Conservation (phyloP, 352 stramenopile genomes). For the Bremia lactucae region DNA sequence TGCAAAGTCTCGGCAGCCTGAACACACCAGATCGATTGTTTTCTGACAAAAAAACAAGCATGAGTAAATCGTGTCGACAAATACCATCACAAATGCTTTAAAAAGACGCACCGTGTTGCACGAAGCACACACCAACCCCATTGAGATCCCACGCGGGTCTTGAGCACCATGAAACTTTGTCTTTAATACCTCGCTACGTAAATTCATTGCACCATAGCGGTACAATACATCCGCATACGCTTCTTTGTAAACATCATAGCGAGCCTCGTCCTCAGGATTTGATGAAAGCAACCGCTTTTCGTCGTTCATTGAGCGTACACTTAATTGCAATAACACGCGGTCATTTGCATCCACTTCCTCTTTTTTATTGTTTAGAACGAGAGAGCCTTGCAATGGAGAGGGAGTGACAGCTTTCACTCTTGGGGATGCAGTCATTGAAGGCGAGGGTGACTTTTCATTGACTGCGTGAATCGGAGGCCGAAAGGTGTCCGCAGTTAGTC, state of each 20-base stretch:
- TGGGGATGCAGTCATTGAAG: constrained; percentile 21
- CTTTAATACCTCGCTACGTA: constrained; percentile 70
- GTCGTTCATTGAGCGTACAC: constrained; percentile 25
- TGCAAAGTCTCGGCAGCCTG: constrained; percentile 58
- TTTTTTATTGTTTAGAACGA: constrained; percentile 8
- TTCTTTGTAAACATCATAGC: constrained; percentile 76
- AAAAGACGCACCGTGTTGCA: constrained; percentile 43
- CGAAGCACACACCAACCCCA: constrained; percentile 52
- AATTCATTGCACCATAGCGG: constrained; percentile 62
- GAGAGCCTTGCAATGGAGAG: constrained; percentile 9
- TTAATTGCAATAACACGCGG: constrained; percentile 41
- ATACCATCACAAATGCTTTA: background rate
- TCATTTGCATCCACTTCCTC: constrained; percentile 31
- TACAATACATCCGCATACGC: constrained; percentile 76
- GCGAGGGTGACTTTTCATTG: constrained; percentile 18
- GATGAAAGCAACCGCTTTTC: constrained; percentile 42
- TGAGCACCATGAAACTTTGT: constrained; percentile 19
- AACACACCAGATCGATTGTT: constrained; percentile 47
- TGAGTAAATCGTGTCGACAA: background rate
- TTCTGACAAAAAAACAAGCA: constrained; percentile 19
- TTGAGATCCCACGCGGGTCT: constrained; percentile 40
- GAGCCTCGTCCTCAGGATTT: constrained; percentile 34
- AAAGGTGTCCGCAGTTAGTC: constrained; percentile 45
- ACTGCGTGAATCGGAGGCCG: constrained; percentile 23
- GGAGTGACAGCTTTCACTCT: constrained; percentile 7